Conservation (phyloP, 495 filamentous ascomycete genomes). For the Penicillium lividum region DNA sequence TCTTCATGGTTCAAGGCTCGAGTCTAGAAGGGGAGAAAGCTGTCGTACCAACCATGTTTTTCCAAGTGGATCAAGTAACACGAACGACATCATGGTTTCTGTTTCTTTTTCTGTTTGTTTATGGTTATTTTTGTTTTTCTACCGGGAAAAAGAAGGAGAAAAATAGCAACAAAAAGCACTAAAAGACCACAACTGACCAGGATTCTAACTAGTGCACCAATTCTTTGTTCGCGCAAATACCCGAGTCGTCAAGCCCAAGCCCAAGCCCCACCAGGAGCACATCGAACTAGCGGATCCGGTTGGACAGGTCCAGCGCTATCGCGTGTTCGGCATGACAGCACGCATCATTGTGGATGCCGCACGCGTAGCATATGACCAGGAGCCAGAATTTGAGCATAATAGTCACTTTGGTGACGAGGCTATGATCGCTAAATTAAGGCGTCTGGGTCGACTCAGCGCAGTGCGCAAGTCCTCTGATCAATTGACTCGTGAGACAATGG, state of each 20-base stretch:
- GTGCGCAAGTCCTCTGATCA: slow-evolving; percentile 46
- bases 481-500: slow-evolving; percentile 59
- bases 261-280: slow-evolving; percentile 31
- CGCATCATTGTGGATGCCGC: slow-evolving; percentile 85
- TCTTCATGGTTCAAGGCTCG: background rate
- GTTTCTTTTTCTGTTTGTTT: slow-evolving; percentile 2
- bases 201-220: slow-evolving; percentile 64
- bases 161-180: background rate
- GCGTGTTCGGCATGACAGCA: slow-evolving; percentile 92
- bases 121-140: slow-evolving; percentile 9
- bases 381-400: slow-evolving; percentile 85
- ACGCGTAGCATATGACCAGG: slow-evolving; percentile 73
- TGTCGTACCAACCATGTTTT: slow-evolving; percentile 14
- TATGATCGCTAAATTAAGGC: slow-evolving; percentile 63
- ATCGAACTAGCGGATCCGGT: slow-evolving; percentile 23
- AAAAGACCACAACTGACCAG: background rate
- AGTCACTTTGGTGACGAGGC: slow-evolving; percentile 77
- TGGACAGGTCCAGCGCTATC: slow-evolving; percentile 56
- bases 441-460: slow-evolving; percentile 61
- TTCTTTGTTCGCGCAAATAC: slow-evolving; percentile 71
- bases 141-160: background rate
- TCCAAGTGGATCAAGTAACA: background rate
- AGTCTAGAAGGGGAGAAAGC: slow-evolving; percentile 1
- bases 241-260: slow-evolving; percentile 58
- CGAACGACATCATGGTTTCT: background rate